These are phyloP conservation scores for Chlorophyllum brunneum DNA, from an alignment of 768 basidiomycete genomes.

Conservation along the genomic window DNA sequence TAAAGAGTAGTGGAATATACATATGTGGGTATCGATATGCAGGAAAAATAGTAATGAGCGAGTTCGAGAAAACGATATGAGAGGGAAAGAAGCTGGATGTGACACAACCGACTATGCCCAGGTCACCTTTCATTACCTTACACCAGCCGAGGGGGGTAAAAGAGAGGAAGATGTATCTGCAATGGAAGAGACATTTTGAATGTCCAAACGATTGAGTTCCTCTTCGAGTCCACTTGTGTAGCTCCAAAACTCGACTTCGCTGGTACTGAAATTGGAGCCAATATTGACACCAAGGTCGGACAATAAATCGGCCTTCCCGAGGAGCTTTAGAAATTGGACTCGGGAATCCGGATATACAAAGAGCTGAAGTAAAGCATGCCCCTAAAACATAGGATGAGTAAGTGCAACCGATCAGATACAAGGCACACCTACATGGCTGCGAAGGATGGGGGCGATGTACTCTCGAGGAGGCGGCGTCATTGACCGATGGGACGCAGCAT, in stretches of 20 bases:
- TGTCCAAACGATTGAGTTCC: slow-evolving; percentile 2
- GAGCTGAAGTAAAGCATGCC: slow-evolving; percentile 46
- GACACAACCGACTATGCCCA: no score
- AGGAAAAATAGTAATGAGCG: no score
- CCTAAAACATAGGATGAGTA: slow-evolving; percentile 34
- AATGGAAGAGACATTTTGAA: neutral
- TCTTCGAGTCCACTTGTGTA: slow-evolving; percentile 33
- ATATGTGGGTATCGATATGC: no score
- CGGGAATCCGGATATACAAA: slow-evolving; percentile 80
- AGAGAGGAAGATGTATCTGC: no score
- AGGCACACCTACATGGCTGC: slow-evolving; percentile 48
- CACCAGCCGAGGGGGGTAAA: no score
- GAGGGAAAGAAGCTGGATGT: no score
- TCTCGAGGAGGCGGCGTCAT: slow-evolving; percentile 30
- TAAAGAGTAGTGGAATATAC: no score
- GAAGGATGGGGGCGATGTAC: slow-evolving; percentile 48
- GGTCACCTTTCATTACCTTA: no score
- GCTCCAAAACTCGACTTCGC: slow-evolving; percentile 67
- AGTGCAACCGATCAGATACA: neutral
- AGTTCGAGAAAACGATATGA: no score
- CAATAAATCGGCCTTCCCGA: slow-evolving; percentile 44
- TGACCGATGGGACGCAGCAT: slow-evolving; percentile 19
- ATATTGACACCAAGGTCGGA: slow-evolving; percentile 29
- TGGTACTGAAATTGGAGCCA: slow-evolving; percentile 26
- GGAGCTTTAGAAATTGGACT: slow-evolving; percentile 54